These are phyloP conservation scores for Hyphopichia pseudoburtonii DNA, from an alignment of 1,139 yeast species.

Conservation along the genomic window DNA sequence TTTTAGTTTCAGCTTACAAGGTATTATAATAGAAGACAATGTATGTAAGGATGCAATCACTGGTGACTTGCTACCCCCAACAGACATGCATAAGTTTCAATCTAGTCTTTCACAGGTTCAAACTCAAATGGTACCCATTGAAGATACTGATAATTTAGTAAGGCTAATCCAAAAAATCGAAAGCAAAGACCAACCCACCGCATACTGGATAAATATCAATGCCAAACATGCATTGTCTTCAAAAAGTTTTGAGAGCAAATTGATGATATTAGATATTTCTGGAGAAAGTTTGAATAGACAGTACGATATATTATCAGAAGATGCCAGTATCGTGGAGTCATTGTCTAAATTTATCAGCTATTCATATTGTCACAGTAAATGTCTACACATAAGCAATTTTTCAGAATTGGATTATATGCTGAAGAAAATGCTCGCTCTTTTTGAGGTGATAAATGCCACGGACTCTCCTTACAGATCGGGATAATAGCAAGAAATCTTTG, in stretches of 20 bases:
- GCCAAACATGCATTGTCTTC: constrained; percentile 4
- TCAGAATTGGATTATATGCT: constrained; percentile 9
- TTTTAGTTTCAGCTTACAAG: constrained; percentile 13
- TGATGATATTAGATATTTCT: constrained; percentile 16
- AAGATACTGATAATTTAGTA: constrained; percentile 5
- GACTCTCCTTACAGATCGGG: constrained; percentile 21
- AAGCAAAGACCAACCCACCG: not conserved
- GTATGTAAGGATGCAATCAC: constrained; percentile 13
- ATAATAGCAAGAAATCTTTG: too few relatives aligned
- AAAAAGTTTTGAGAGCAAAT: constrained; percentile 11
- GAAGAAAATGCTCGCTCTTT: constrained; percentile 12
- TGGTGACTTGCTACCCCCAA: constrained; percentile 10
- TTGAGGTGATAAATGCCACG: constrained; percentile 16
- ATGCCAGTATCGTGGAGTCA: constrained; percentile 3
- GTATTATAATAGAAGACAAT: constrained; percentile 8
- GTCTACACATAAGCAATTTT: constrained; percentile 19
- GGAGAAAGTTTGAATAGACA: constrained; percentile 3
- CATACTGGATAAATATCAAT: constrained; percentile 8
- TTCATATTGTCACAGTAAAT: constrained; percentile 21
- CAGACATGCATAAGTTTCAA: constrained; percentile 6
- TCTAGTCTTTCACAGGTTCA: constrained; percentile 10
- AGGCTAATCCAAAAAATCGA: not conserved
- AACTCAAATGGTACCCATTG: constrained; percentile 23
- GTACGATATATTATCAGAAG: constrained; percentile 4
- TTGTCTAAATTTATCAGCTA: constrained; percentile 17